Conservation (phyloP, 1,284 basidiomycete genomes). For the Ceratobasidium sp. region DNA sequence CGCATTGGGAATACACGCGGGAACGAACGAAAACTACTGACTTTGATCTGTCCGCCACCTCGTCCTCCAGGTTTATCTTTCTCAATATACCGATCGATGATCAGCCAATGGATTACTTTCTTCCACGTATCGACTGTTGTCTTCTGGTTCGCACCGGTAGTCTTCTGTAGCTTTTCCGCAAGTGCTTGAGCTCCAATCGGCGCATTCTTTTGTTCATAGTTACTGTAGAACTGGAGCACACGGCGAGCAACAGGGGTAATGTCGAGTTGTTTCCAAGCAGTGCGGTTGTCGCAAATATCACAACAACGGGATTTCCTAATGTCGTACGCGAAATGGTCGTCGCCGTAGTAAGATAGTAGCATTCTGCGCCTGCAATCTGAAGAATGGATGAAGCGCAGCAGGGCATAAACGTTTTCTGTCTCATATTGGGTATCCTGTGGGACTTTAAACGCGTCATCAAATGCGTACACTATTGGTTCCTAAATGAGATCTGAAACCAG, state of each 20-base stretch:
- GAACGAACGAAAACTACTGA: neutral
- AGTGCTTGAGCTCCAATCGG: neutral
- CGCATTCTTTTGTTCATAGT: neutral
- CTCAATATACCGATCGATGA: constrained; percentile 27
- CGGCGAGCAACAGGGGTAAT: constrained; percentile 22
- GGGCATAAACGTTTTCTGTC: constrained; percentile 1
- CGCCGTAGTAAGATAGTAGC: constrained; percentile 12
- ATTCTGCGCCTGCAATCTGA: constrained; percentile 15
- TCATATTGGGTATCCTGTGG: neutral
- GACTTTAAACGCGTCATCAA: constrained; percentile 29
- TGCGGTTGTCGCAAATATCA: constrained; percentile 27
- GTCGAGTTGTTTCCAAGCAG: neutral
- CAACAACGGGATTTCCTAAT: constrained; percentile 1
- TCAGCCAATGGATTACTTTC: constrained; percentile 9
- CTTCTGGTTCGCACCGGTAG: neutral
- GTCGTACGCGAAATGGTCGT: neutral
- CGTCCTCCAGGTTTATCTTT: constrained; percentile 13
- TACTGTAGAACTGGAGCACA: constrained; percentile 3
- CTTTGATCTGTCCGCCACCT: constrained; percentile 28
- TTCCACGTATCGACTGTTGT: constrained; percentile 19
- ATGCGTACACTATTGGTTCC: constrained; percentile 13
- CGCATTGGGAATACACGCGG: neutral
- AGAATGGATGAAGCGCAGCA: constrained; percentile 16
- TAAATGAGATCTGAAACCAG: neutral
- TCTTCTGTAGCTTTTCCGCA: neutral